A percentile compares a stretch with the other conserved stretches of the same genome.
Evolutionary conservation across 1,139 yeast genomes (phyloP).

Genomic region (Pichia sp.): DNA sequence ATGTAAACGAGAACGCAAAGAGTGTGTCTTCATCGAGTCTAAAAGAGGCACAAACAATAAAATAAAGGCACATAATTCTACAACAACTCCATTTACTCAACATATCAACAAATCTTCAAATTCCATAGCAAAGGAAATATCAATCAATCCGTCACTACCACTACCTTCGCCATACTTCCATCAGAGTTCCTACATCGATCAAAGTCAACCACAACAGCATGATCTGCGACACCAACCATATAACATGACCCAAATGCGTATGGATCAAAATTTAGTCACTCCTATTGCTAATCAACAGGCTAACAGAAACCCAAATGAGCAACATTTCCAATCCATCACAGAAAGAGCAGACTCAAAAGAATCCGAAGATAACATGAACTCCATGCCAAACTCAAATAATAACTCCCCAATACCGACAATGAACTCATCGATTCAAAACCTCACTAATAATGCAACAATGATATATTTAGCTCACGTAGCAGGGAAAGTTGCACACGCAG

Average conservation of each 20-base stretch:
- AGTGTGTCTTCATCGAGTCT: conserved; percentile 73
- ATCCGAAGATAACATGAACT: too few species aligned
- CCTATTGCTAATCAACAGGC: too few species aligned
- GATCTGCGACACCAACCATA: too few species aligned
- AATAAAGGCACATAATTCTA: conserved; percentile 6
- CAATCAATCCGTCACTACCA: conserved; percentile 14
- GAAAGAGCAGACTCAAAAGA: too few species aligned
- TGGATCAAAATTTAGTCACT: too few species aligned
- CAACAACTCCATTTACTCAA: too few species aligned
- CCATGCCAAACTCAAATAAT: neutral
- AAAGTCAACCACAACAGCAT: conserved; percentile 1
- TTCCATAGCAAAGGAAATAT: neutral
- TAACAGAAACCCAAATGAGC: too few species aligned
- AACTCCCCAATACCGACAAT: neutral
- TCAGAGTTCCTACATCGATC: neutral
- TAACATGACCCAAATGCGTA: too few species aligned
- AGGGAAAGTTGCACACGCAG: conserved; percentile 67
- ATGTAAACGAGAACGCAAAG: conserved; percentile 76
- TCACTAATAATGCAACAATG: conserved; percentile 42
- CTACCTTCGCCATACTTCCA: conserved; percentile 14
- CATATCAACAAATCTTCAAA: neutral
- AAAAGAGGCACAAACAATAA: conserved; percentile 45
- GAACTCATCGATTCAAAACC: conserved; percentile 9
- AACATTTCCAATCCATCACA: too few species aligned
- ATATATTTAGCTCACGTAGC: conserved; percentile 76